Conservation (phyloP, 371 early-diverging fungal genomes). For the Choanephora cucurbitarum region DNA sequence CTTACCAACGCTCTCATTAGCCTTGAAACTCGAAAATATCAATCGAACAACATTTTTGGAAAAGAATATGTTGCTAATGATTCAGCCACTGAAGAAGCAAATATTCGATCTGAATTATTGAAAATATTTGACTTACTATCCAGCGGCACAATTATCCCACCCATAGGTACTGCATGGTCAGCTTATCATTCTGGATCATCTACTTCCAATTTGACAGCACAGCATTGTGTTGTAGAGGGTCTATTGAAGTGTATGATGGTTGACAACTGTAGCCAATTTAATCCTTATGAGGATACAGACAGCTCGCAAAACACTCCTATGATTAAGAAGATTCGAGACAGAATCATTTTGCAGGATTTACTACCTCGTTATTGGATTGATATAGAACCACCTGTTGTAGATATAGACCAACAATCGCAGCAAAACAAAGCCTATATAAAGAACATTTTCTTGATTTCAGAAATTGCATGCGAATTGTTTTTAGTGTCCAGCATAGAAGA, state of each 20-base stretch:
- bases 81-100: conserved; percentile 10
- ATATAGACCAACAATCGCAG: too few relatives aligned
- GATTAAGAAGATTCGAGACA: conserved; percentile 16
- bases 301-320: not conserved
- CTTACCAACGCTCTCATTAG: conserved; percentile 37
- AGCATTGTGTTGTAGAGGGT: conserved; percentile 36
- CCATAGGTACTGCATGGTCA: conserved; percentile 29
- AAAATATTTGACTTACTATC: conserved; percentile 33
- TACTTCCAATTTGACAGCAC: conserved; percentile 20
- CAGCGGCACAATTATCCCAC: conserved; percentile 31
- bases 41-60: not conserved
- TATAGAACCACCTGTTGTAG: conserved; percentile 8
- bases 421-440: conserved; percentile 21
- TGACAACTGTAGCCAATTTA: conserved; percentile 14
- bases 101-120: conserved; percentile 24
- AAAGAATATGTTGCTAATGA: not conserved
- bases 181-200: conserved; percentile 10
- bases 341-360: conserved; percentile 29
- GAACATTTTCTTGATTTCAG: conserved; percentile 32
- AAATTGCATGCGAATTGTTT: conserved; percentile 37
- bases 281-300: conserved; percentile 3
- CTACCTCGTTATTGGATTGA: conserved; percentile 42
- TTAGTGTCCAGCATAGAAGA: conserved; percentile 25
- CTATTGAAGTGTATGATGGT: conserved; percentile 33
- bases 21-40: conserved; percentile 1